phyloP scores from a whole-genome alignment of 176 grass and related monocot genomes.

The Tillandsia leiboldiana region DNA sequence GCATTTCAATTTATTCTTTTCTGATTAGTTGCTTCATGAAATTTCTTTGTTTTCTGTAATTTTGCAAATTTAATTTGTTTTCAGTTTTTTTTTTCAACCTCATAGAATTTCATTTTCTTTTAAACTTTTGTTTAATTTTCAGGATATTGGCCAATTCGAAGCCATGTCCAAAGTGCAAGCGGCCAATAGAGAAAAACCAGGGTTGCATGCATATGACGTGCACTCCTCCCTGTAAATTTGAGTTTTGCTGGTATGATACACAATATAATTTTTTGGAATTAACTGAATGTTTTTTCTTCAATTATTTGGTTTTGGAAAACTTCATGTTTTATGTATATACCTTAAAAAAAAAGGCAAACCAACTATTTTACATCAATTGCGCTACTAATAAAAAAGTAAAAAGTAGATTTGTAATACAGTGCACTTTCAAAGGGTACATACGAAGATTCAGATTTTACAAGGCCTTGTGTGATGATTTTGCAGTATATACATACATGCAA shows the following conservation, averaged over 20 bases:
- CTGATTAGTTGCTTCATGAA: neutral
- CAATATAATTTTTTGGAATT: neutral
- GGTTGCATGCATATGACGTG: constrained; percentile 99
- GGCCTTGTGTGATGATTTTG: neutral
- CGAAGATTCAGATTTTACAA: constrained; percentile 6
- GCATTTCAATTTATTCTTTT: too few relatives aligned
- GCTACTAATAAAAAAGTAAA: too few relatives aligned
- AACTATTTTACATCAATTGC: too few relatives aligned
- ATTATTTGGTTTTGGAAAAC: too few relatives aligned
- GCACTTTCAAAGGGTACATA: too few relatives aligned
- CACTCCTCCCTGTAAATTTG: constrained; percentile 88
- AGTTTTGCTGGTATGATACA: constrained; percentile 82
- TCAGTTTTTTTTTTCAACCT: constrained; percentile 2
- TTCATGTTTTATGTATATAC: too few relatives aligned
- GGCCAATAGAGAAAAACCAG: constrained; percentile 96
- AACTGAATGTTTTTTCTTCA: neutral
- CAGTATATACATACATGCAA: too few relatives aligned
- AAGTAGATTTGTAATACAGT: too few relatives aligned
- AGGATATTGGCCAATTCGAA: constrained; percentile 99
- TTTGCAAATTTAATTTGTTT: neutral
- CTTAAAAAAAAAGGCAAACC: too few relatives aligned
- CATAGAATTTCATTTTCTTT: constrained; percentile 20
- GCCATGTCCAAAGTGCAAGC: constrained; percentile 92
- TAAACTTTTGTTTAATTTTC: constrained; percentile 19
- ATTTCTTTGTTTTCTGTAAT: neutral